Percentiles rank a stretch among this genome's conserved stretches.
Evolutionary conservation across 768 basidiomycete species (phyloP).

Genomic region (Panellus pusillus): DNA sequence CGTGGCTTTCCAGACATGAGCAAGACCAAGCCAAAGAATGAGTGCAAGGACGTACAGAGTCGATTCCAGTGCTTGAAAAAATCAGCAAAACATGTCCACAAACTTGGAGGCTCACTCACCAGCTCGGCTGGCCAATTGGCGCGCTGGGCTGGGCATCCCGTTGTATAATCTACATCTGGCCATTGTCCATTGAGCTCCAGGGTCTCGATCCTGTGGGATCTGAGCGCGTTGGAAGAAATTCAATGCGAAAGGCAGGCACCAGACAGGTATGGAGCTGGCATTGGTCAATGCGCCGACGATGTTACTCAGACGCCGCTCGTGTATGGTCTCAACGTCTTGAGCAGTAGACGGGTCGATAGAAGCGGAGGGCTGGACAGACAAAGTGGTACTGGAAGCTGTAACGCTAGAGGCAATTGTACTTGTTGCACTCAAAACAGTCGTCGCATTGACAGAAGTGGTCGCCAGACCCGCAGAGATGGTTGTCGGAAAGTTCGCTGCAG

Average conservation of each 20-base stretch:
- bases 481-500: neutral
- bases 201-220: constrained; percentile 42
- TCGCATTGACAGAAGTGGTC: neutral
- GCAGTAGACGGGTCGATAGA: constrained; percentile 20
- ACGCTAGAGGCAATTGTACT: neutral
- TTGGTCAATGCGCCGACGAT: constrained; percentile 41
- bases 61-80: constrained; percentile 48
- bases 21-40: neutral
- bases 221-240: neutral
- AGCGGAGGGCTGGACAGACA: constrained; percentile 1
- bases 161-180: constrained; percentile 63
- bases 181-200: constrained; percentile 53
- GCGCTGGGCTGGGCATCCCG: constrained; percentile 59
- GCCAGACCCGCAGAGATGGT: neutral
- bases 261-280: constrained; percentile 37
- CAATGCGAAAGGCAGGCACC: constrained; percentile 28
- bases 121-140: constrained; percentile 71
- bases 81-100: neutral
- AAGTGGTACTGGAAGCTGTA: neutral
- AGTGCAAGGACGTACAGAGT: constrained; percentile 38
- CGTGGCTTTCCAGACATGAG: constrained; percentile 34
- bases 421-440: neutral
- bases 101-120: neutral
- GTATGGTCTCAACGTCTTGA: constrained; percentile 33
- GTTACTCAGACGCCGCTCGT: constrained; percentile 38